Evolutionary conservation across 352 stramenopile genomes (phyloP).

Genomic region (Phytopythium ostracodes): DNA sequence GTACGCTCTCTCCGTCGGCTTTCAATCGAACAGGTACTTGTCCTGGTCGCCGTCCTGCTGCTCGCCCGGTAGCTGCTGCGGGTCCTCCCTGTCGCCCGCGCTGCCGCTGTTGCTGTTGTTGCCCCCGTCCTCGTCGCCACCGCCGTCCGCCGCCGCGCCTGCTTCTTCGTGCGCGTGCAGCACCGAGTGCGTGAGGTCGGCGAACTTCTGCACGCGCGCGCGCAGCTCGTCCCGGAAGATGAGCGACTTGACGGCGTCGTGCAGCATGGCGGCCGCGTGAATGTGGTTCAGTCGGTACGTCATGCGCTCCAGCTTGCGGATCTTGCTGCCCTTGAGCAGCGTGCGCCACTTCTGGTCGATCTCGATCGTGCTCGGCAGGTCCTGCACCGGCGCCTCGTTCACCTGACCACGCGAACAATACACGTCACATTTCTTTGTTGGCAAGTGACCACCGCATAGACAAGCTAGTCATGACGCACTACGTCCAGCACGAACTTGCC

Average conservation of each 20-base stretch:
- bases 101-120: constrained; percentile 3
- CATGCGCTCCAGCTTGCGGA: constrained; percentile 41
- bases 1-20: too few species aligned
- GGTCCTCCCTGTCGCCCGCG: not conserved
- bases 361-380: constrained; percentile 43
- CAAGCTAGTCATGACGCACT: constrained; percentile 11
- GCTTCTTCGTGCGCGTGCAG: constrained; percentile 1
- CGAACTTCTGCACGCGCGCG: constrained; percentile 48
- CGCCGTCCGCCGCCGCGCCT: too few species aligned
- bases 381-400: constrained; percentile 34
- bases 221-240: constrained; percentile 65
- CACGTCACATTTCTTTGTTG: too few species aligned
- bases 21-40: constrained; percentile 6
- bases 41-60: not conserved
- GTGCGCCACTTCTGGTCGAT: constrained; percentile 51
- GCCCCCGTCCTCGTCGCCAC: not conserved
- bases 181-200: constrained; percentile 20
- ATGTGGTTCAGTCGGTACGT: constrained; percentile 51
- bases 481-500: constrained; percentile 62
- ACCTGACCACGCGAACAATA: too few species aligned
- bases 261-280: constrained; percentile 37
- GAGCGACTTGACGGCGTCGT: constrained; percentile 44
- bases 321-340: constrained; percentile 45
- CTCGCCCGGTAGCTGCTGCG: not conserved
- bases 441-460: not conserved